Evolutionary conservation across 495 filamentous ascomycete species (phyloP).

Genomic region (Diplogelasinospora grovesii): DNA sequence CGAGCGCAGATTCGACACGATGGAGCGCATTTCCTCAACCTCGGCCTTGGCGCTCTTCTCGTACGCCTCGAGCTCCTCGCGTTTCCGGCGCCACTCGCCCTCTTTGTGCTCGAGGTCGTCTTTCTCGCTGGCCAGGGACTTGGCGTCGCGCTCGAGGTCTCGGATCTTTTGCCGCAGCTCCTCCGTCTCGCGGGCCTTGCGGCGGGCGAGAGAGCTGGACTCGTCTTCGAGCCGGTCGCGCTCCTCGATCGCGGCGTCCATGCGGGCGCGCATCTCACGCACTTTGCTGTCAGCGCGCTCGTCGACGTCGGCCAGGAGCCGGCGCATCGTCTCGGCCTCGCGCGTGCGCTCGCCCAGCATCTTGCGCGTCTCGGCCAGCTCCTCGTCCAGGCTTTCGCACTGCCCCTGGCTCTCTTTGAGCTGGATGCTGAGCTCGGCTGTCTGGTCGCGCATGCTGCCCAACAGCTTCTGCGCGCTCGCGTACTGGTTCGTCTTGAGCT

Average conservation of each 20-base stretch:
- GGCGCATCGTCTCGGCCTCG: slow-evolving; percentile 91
- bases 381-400: slow-evolving; percentile 86
- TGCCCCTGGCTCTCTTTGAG: slow-evolving; percentile 83
- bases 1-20: slow-evolving; percentile 72
- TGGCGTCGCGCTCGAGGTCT: slow-evolving; percentile 71
- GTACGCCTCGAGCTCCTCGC: slow-evolving; percentile 65
- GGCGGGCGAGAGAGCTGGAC: slow-evolving; percentile 65
- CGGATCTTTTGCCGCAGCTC: slow-evolving; percentile 72
- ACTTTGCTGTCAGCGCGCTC: slow-evolving; percentile 69
- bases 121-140: slow-evolving; percentile 63
- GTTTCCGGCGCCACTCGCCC: slow-evolving; percentile 55
- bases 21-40: slow-evolving; percentile 62
- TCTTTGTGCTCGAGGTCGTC: slow-evolving; percentile 61
- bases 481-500: slow-evolving; percentile 80
- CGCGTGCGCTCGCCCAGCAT: slow-evolving; percentile 87
- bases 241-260: slow-evolving; percentile 86
- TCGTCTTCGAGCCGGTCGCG: slow-evolving; percentile 90
- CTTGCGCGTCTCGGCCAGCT: slow-evolving; percentile 79
- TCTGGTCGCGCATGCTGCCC: slow-evolving; percentile 88
- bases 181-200: slow-evolving; percentile 75
- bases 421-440: slow-evolving; percentile 79
- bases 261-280: slow-evolving; percentile 79
- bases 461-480: slow-evolving; percentile 77
- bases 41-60: slow-evolving; percentile 64
- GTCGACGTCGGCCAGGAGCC: slow-evolving; percentile 81